Conservation (phyloP, 805 yeast species). For the Starmerella apicola region DNA sequence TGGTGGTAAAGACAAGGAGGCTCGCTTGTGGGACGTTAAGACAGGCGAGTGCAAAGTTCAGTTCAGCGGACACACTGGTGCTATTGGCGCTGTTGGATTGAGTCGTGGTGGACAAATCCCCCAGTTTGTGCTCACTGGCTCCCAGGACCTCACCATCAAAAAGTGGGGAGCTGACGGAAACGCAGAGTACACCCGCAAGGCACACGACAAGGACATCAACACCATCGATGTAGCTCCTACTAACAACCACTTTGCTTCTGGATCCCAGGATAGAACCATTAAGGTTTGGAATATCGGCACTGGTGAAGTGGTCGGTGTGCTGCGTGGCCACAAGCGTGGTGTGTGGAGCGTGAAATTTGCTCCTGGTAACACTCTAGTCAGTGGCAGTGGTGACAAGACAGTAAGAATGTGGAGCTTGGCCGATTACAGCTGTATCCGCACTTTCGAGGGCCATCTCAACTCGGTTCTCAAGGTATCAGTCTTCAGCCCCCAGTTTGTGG, state of each 20-base stretch:
- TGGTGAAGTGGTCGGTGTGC: conserved; percentile 79
- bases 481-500: conserved; percentile 43
- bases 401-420: conserved; percentile 77
- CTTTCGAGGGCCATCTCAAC: conserved; percentile 90
- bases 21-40: conserved; percentile 61
- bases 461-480: conserved; percentile 76
- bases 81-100: conserved; percentile 71
- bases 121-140: conserved; percentile 63
- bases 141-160: conserved; percentile 73
- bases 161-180: conserved; percentile 52
- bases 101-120: conserved; percentile 45
- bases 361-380: conserved; percentile 55
- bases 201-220: conserved; percentile 94
- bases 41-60: conserved; percentile 41
- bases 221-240: conserved; percentile 83
- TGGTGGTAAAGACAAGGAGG: conserved; percentile 80
- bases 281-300: conserved; percentile 75
- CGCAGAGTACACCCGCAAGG: conserved; percentile 83
- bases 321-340: conserved; percentile 88
- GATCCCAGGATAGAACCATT: conserved; percentile 84
- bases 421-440: conserved; percentile 62
- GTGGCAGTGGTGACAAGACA: conserved; percentile 89
- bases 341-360: conserved; percentile 85
- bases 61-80: conserved; percentile 76
- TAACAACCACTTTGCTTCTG: conserved; percentile 79